Evolutionary conservation across 1,139 yeast genomes (phyloP), one percentile per base, ranked within the genome.

Genomic region (Suhomyces terraborum): DNA sequence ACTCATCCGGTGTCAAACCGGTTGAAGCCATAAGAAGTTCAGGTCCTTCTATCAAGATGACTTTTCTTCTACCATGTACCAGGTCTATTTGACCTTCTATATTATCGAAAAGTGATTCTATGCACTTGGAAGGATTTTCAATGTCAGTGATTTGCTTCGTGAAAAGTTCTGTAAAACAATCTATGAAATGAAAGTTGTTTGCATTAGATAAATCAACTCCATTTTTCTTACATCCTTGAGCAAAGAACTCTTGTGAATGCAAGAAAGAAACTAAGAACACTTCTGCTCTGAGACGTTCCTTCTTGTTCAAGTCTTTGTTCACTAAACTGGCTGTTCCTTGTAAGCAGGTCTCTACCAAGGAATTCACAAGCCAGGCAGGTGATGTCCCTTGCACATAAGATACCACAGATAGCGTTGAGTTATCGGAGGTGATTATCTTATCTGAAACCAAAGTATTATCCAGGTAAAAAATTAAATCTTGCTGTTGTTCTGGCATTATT

Each of bases 361-460:
- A 66, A 29, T 67, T 74, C 6, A 78, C 56, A 24, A 86, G 64
- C 95, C 95, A 87, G 4, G 77, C 58, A 1, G 94, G 82, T 14
- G 80, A 72, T 0, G 88, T 83, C 0, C 87, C 84, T 45, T 75
- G 78, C 1, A 73, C 67, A 46, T 82, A 76, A 0, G 87, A 72
- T 2, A 85, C 62, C 1, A 79, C 54, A 1, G 78, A 67, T 28
- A 80, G 53, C 34, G 53, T 51, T 3, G 66, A 58, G 2, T 42
- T 12, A 2, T 35, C 22, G 1, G 60, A 62, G 3, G 47, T 60
- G 53, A 56, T 52, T 41, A 54, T 43, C 28, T 37, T 48, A 42
- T 49, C 62, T 18, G 62, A 58, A 46, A 82, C 51, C 8, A 82
- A 65, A 1, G 79, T 62, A 41, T 76, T 76, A 49, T 83, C 84